phyloP scores from a whole-genome alignment of 106 monocot genomes.

The Phalaenopsis aphrodite region DNA sequence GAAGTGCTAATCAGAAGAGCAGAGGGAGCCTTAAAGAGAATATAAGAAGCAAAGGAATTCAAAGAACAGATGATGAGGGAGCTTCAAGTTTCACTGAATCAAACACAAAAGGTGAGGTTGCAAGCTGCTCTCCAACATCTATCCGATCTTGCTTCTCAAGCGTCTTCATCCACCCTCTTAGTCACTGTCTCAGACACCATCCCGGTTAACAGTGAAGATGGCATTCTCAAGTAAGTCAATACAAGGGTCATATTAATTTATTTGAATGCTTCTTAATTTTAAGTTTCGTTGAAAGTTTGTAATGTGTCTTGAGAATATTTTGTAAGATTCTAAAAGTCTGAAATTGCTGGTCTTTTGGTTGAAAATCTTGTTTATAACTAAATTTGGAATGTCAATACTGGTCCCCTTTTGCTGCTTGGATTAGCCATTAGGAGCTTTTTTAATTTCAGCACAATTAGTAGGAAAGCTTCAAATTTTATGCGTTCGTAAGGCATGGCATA shows the following conservation, averaged over 20 bases:
- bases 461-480: not conserved
- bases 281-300: not conserved
- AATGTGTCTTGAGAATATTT: not conserved
- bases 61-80: slow-evolving; percentile 31
- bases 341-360: not conserved
- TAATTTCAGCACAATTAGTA: not conserved
- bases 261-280: not conserved
- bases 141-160: slow-evolving; percentile 26
- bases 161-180: slow-evolving; percentile 23
- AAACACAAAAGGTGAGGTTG: slow-evolving; percentile 75
- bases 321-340: not conserved
- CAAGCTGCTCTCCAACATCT: slow-evolving; percentile 66
- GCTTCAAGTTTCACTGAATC: slow-evolving; percentile 46
- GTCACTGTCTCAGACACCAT: slow-evolving; percentile 81
- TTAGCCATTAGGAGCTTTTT: not conserved
- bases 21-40: too few species aligned
- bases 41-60: not conserved
- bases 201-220: slow-evolving; percentile 77
- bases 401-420: not conserved
- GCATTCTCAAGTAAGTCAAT: slow-evolving; percentile 73
- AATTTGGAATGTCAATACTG: not conserved
- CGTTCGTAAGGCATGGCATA: not conserved
- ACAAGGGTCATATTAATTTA: not conserved
- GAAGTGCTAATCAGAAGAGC: not conserved
- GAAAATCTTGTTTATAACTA: not conserved